These are phyloP conservation scores for Prosopis cineraria DNA, from an alignment of 306 rosid genomes.

Conservation along the genomic window DNA sequence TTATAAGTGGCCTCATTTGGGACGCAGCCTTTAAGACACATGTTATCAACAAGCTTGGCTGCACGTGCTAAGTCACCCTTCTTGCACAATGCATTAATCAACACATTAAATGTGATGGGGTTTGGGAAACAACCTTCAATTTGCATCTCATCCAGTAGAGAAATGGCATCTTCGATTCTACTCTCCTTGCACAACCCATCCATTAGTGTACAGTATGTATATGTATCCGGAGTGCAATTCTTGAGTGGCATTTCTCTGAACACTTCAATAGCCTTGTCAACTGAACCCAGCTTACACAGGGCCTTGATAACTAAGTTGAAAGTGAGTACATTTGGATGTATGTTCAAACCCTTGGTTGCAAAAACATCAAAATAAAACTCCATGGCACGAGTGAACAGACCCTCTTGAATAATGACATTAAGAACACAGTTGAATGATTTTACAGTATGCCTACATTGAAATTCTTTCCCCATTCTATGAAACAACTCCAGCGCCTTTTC, in stretches of 20 bases:
- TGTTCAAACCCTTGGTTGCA: slow-evolving; percentile 37
- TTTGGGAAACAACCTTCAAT: slow-evolving; percentile 74
- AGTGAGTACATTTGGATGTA: slow-evolving; percentile 71
- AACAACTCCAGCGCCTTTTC: slow-evolving; percentile 73
- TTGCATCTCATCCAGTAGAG: slow-evolving; percentile 92
- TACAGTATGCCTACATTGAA: slow-evolving; percentile 74
- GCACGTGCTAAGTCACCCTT: slow-evolving; percentile 83
- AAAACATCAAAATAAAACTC: slow-evolving; percentile 59
- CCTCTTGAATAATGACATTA: slow-evolving; percentile 71
- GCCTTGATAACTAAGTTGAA: slow-evolving; percentile 84
- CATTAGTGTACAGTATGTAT: slow-evolving; percentile 81
- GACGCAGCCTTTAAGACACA: slow-evolving; percentile 87
- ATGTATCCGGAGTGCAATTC: slow-evolving; percentile 68
- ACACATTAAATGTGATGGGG: slow-evolving; percentile 68
- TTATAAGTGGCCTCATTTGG: slow-evolving; percentile 90
- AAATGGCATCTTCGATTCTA: slow-evolving; percentile 78
- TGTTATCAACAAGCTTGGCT: slow-evolving; percentile 81
- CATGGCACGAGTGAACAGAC: slow-evolving; percentile 52
- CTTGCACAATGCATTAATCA: slow-evolving; percentile 82
- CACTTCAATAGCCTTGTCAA: slow-evolving; percentile 70
- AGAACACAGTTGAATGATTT: slow-evolving; percentile 90
- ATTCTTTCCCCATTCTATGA: slow-evolving; percentile 72
- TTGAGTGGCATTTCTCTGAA: slow-evolving; percentile 72
- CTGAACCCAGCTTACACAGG: slow-evolving; percentile 76
- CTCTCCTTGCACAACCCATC: slow-evolving; percentile 80